Base-by-base conservation (phyloP, 1,139 yeast species). In the Magnusiomyces magnusii region DNA sequence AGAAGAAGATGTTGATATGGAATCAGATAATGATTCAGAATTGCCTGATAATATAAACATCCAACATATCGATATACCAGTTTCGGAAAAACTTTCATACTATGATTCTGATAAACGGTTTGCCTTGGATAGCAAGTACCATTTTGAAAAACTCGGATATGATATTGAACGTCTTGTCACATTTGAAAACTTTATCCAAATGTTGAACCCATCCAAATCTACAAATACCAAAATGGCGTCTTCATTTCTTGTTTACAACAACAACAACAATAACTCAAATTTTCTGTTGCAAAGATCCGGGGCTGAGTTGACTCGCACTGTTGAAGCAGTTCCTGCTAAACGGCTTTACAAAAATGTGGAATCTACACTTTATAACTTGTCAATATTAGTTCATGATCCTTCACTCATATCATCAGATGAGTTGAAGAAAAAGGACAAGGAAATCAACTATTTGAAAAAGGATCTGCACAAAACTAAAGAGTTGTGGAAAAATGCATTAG, bases 401-500 rank as follows among this genome's bases (percentile, higher is more conserved):
- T 24, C 28, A 17, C 21, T 52, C 17, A 49, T 52, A 9, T 25
- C 55, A 15, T 10, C 25, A 1, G 36, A 25, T 15, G 47, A 52
- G 31, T 24, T 52, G 1, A 23, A 52, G 15, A 25, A 39, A 19
- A 39, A 24, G 24, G 24, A 52, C n/a, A 9, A 52, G 5, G 55
- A 52, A 42, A 25, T 52, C 21, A 3, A 24, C 13, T 25, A n/a
- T 25, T 23, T 42, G n/a, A 23, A 52, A 24, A 7, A 24, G 15
- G 24, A 52, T n/a, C 24, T 52, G n/a, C 23, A 52, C 5, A 52
- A 52, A 25, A 25, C 7, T 2, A 52, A 21, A 41, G 49, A 25
- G 3, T 21, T 24, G 17, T 52, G 55, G 55, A 41, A 52, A 28
- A 23, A 28, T n/a, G 55, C 55, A 25, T n/a, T 52, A 19, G 31